Base-by-base conservation (phyloP, 2,329 filamentous ascomycete species). In the Penicillium rolfsii region DNA sequence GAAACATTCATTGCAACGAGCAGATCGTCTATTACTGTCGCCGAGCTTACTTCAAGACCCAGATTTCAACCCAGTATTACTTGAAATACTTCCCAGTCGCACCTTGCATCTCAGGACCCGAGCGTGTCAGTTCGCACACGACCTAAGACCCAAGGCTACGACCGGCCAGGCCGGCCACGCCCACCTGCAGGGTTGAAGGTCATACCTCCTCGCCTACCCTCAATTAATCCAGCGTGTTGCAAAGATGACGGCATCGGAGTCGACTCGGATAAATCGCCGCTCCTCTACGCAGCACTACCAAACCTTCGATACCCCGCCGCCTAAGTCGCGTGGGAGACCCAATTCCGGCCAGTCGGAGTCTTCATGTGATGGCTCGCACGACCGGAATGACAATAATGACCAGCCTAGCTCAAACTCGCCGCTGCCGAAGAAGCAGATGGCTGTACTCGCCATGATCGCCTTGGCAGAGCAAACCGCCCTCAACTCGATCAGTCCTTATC, bases 401-500 rank as follows among this genome's bases (percentile, higher is more conserved):
- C 56, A 63, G 16, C 38, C 65, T 1, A 56, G 55, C 28, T 30
- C 56, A 3, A 60, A 86, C 66, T 91, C 91, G 1, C 93, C 94
- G 0, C 79, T 99, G 19, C 95, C 95, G 0, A 87, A 87, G 66
- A 87, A 84, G 67, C 95, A 98, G 80, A 88, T 99, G 62, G 84
- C 88, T 5, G 85, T 98, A 12, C 82, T 99, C 36, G 94, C 94
- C 1, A 80, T 97, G 66, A 91, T 99, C 62, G 93, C 93, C 6
- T 83, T 99, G 24, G 90, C 91, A 57, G 95, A 99, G 75, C 95
- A 99, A 81, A 98, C 94, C 0, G 95, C 95, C 0, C 85, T 99
- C 73, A 99, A 99, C 77, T 97, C 93, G 24, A 97, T 99, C 71
- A 91, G 90, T 11, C 95, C 95, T 0, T 99, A 99, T 76, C 85